phyloP scores from a whole-genome alignment of 2,329 filamentous ascomycete genomes.

The Aspergillus ochraceoroseus region DNA sequence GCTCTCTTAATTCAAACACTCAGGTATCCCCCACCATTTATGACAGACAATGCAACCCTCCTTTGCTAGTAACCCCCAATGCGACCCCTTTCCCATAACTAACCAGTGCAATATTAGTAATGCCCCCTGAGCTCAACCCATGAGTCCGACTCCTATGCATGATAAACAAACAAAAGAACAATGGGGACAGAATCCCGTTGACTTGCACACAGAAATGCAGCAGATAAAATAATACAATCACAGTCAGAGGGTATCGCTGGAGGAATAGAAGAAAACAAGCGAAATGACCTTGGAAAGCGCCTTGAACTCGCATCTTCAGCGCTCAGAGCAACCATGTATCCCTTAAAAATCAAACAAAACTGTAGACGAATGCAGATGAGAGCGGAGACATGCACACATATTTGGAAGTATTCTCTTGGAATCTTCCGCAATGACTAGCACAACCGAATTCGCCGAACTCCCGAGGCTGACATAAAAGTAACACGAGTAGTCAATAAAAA shows the following conservation, averaged over 20 bases:
- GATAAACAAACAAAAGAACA: conserved; percentile 15
- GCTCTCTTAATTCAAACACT: conserved; percentile 6
- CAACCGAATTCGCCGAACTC: conserved; percentile 15
- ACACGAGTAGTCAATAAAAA: too few relatives aligned
- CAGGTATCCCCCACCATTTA: conserved; percentile 16
- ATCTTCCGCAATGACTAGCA: too few relatives aligned
- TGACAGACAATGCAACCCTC: conserved; percentile 21
- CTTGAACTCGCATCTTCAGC: conserved; percentile 10
- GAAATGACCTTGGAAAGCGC: conserved; percentile 15
- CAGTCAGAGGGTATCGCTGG: conserved; percentile 26
- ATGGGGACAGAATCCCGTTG: conserved; percentile 4
- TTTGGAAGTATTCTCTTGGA: too few relatives aligned
- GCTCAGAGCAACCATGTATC: conserved; percentile 9
- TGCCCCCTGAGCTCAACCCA: conserved; percentile 14
- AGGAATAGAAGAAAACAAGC: conserved; percentile 21
- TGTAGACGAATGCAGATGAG: conserved; percentile 7
- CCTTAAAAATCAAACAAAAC: conserved; percentile 8
- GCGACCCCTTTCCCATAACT: conserved; percentile 19
- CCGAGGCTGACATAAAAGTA: conserved; percentile 3
- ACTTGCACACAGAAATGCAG: conserved; percentile 15
- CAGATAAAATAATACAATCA: conserved; percentile 18
- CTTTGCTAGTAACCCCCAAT: conserved; percentile 20
- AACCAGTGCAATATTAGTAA: conserved; percentile 13
- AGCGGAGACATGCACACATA: too few relatives aligned
- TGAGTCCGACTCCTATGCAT: conserved; percentile 15